Conservation (phyloP, 139 green algal genomes). For the Pseudopediastrum boryanum region DNA sequence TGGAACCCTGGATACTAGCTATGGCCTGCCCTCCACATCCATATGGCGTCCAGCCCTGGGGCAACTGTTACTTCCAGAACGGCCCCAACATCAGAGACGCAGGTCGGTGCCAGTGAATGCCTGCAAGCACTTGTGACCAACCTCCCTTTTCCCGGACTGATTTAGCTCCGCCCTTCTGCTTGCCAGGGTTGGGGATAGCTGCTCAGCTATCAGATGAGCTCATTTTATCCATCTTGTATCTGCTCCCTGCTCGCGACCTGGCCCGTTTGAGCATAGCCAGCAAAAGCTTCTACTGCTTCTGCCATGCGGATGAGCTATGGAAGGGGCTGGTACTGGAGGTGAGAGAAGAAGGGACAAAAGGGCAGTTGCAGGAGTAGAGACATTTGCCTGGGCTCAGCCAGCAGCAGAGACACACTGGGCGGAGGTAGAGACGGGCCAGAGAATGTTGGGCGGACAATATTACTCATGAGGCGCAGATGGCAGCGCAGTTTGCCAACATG, state of each 20-base stretch:
- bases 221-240: slow-evolving; percentile 74
- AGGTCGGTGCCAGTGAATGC: not conserved
- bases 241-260: slow-evolving; percentile 54
- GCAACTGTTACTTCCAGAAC: slow-evolving; percentile 48
- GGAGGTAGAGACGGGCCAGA: too few relatives aligned
- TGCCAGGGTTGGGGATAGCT: slow-evolving; percentile 77
- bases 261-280: slow-evolving; percentile 49
- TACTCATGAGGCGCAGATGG: too few relatives aligned
- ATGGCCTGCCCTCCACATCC: slow-evolving; percentile 42
- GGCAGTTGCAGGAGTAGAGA: not conserved
- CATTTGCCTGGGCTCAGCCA: not conserved
- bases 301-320: slow-evolving; percentile 88
- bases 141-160: not conserved
- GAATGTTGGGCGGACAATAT: too few relatives aligned
- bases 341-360: too few relatives aligned
- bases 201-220: slow-evolving; percentile 75
- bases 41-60: slow-evolving; percentile 57
- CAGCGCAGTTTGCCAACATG: too few relatives aligned
- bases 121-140: not conserved
- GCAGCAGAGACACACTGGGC: not conserved
- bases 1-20: too few relatives aligned
- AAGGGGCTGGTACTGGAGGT: slow-evolving; percentile 83
- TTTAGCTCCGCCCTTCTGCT: too few relatives aligned
- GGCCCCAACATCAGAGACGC: slow-evolving; percentile 17
- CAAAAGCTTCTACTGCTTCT: slow-evolving; percentile 81